Evolutionary conservation across 2,329 filamentous ascomycete genomes (phyloP), one percentile per base, ranked within the genome.

Genomic region (Podosphaera aphanis): DNA sequence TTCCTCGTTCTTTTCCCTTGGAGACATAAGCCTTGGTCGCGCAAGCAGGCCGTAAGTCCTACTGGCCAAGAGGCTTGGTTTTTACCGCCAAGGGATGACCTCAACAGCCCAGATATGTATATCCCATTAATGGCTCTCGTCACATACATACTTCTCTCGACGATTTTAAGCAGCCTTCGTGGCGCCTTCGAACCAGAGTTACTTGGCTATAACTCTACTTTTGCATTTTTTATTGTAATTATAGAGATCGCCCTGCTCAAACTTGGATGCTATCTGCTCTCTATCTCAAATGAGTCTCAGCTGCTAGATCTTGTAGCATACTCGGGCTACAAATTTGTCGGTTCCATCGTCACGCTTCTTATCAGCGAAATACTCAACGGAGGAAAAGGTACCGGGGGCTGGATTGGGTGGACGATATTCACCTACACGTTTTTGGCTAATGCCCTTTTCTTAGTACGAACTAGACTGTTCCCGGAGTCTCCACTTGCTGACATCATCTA

Each of bases 51-150:
- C 47, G 71, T 77, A 47, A 76, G 78, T 18, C 74, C 77, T 47
- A 75, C 73, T 58, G 72, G 79, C 44, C 74, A 78, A 55, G 77
- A 80, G 51, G 74, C 74, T 40, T 79, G 77, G 68, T 98, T 90
- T 63, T 71, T 94, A 6, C 84, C 90, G 4, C 90, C 90, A 2
- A 73, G 90, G 52, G 88, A 98, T 62, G 90, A 98, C 59, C 70
- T 95, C 62, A 98, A 98, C 64, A 92, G 84, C 52, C 90, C 92
- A 15, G 90, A 98, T 64, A 95, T 98, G 86, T 98, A 98, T 66
- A 98, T 98, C 56, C 86, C 86, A 48, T 80, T 92, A 57, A 98
- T 98, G 90, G 88, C 90, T 1, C 69, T 98, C 45, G 85, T 95
- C 41, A 98, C 90, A 20, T 98, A 98, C 63, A 93, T 98, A 52